phyloP scores from a whole-genome alignment of 805 yeast genomes.

The Ogataea degrootiae region DNA sequence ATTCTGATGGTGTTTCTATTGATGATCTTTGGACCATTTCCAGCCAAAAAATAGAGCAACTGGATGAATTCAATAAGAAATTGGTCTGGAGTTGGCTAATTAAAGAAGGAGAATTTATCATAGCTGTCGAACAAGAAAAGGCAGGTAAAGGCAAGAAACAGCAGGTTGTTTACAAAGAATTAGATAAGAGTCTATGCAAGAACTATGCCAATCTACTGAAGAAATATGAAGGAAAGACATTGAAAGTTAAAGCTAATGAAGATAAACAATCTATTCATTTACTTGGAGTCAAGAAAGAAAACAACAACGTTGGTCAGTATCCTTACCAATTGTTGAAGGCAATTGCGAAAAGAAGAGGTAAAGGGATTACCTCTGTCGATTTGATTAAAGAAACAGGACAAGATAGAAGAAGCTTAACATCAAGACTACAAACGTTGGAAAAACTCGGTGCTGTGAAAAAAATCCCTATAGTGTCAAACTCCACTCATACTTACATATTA shows the following conservation, averaged over 20 bases:
- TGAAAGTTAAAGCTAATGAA: conserved; percentile 38
- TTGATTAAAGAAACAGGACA: conserved; percentile 56
- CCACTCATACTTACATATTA: conserved; percentile 50
- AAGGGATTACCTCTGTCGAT: conserved; percentile 58
- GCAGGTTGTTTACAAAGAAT: conserved; percentile 3
- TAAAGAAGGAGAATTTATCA: conserved; percentile 22
- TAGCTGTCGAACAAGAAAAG: conserved; percentile 4
- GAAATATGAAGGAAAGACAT: conserved; percentile 7
- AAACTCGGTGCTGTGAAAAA: conserved; percentile 45
- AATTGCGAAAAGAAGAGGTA: conserved; percentile 51
- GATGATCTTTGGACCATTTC: conserved; percentile 31
- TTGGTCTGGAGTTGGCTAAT: conserved; percentile 36
- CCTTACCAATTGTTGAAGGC: conserved; percentile 54
- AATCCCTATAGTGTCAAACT: conserved; percentile 32
- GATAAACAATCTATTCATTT: conserved; percentile 54
- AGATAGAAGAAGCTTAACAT: conserved; percentile 66
- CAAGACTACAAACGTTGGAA: conserved; percentile 52
- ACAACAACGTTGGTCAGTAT: conserved; percentile 47
- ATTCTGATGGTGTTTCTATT: conserved; percentile 29
- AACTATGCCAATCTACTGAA: conserved; percentile 4
- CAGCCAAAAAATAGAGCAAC: conserved; percentile 7
- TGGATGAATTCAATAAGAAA: conserved; percentile 30
- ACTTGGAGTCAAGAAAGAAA: conserved; percentile 51
- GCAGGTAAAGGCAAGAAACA: conserved; percentile 2
- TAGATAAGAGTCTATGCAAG: conserved; percentile 7